Conservation (phyloP, 176 grass and related monocot genomes). For the Pontederia crassipes region DNA sequence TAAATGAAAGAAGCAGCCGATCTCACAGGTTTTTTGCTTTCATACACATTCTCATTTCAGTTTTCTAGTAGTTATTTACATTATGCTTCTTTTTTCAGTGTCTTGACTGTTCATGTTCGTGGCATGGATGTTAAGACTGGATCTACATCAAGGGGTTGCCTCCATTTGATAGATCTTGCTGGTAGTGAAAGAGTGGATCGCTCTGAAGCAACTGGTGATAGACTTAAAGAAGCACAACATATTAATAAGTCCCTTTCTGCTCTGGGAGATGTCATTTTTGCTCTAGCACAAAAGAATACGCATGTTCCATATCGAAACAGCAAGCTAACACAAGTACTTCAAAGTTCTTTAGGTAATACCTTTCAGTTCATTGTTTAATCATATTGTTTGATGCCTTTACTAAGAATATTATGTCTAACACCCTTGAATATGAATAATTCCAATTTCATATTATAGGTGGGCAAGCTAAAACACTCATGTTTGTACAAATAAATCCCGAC, state of each 20-base stretch:
- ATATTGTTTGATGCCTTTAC: neutral
- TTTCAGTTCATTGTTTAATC: neutral
- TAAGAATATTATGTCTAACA: neutral
- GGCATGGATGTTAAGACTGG: constrained; percentile 77
- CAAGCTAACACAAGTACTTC: constrained; percentile 97
- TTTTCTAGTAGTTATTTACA: neutral
- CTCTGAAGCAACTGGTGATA: constrained; percentile 94
- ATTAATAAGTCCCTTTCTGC: constrained; percentile 93
- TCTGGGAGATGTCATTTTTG: constrained; percentile 86
- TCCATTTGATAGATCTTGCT: constrained; percentile 94
- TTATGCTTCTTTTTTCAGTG: constrained; percentile 32
- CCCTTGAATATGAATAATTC: no score
- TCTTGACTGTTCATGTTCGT: constrained; percentile 92
- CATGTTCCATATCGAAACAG: constrained; percentile 97
- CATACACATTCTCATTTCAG: neutral
- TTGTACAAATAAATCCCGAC: constrained; percentile 95
- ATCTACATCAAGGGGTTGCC: constrained; percentile 72
- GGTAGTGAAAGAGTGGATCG: constrained; percentile 89
- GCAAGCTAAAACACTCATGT: constrained; percentile 95
- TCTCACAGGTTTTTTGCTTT: constrained; percentile 19
- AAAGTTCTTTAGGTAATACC: constrained; percentile 83
- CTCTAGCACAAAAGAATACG: constrained; percentile 67
- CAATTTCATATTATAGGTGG: constrained; percentile 48
- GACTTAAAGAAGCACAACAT: constrained; percentile 89
- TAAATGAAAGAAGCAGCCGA: constrained; percentile 20